Percentiles rank a stretch among this genome's conserved stretches.
phyloP scores from a whole-genome alignment of 768 basidiomycete genomes.

The Suillus weaverae region DNA sequence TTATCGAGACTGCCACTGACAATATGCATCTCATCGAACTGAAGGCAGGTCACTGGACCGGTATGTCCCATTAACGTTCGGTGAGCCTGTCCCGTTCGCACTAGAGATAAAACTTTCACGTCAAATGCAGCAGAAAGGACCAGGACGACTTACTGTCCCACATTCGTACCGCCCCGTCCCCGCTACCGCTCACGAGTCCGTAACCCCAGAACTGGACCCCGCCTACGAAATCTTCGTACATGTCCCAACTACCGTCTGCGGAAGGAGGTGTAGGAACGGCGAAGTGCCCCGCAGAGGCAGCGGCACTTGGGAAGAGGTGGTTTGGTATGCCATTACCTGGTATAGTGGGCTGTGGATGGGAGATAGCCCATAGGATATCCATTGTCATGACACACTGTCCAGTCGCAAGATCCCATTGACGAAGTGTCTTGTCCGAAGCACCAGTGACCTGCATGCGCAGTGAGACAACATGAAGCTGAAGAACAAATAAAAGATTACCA shows the following conservation, averaged over 20 bases:
- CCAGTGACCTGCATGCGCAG: conserved; percentile 78
- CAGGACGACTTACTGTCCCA: conserved; percentile 86
- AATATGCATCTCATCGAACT: conserved; percentile 96
- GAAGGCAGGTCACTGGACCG: conserved; percentile 87
- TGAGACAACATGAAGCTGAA: conserved; percentile 14
- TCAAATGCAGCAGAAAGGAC: conserved; percentile 1
- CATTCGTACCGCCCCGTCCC: conserved; percentile 97
- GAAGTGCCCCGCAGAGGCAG: conserved; percentile 64
- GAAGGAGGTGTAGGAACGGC: conserved; percentile 84
- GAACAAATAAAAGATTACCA: conserved; percentile 51
- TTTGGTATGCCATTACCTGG: conserved; percentile 42
- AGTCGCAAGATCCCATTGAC: conserved; percentile 96
- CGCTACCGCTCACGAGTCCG: conserved; percentile 94
- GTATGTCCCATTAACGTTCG: conserved; percentile 92
- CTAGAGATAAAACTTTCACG: conserved; percentile 39
- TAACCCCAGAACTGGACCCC: conserved; percentile 99
- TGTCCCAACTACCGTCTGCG: conserved; percentile 89
- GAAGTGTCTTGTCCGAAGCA: conserved; percentile 95
- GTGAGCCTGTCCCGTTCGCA: conserved; percentile 97
- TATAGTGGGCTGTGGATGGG: conserved; percentile 66
- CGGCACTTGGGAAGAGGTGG: conserved; percentile 51
- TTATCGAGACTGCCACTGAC: conserved; percentile 93
- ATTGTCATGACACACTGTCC: conserved; percentile 99
- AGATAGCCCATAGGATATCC: conserved; percentile 99
- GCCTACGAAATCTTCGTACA: conserved; percentile 97